Evolutionary conservation across 495 filamentous ascomycete species (phyloP), one percentile per base, ranked within the genome.

Genomic region (Echria macrotheca): DNA sequence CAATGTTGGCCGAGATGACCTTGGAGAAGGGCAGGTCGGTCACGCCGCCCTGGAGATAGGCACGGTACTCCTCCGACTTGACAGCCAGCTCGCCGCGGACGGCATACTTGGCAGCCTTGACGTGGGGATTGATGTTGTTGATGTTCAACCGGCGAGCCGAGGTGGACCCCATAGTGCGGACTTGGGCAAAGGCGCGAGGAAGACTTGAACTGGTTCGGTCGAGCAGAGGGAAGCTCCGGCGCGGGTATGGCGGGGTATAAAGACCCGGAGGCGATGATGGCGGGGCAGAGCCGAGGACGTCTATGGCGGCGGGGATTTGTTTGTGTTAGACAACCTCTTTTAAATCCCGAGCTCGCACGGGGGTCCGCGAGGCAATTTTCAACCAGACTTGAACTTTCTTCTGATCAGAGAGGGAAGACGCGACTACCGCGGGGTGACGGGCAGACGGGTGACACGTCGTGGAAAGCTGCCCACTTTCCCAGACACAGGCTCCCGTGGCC

Each of bases 1-100:
- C 93, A 63, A 98, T 98, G 69, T 98, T 98, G 68, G 93, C 93
- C 45, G 86, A 88, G 68, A 98, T 91, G 59, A 98, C 83, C 51
- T 86, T 76, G 54, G 87, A 76, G 64, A 98, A 98, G 21, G 93
- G 93, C 35, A 97, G 76, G 48, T 79, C 75, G 59, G 81, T 77
- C 8, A 14, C 1, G 35, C 64, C 58, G 26, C 69, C 68, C 22
- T 65, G 59, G 18, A 98, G 75, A 38, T 75, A 70, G 46, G 85
- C 81, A 38, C 90, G 83, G 70, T 94, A 95, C 67, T 84, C 77
- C 72, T 98, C 93, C 0, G 91, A 89, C 65, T 84, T 86, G 52
- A 87, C 82, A 44, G 93, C 91, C 50, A 98, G 79, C 66, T 96
- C 93, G 60, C 93, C 93, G 57, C 94, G 88, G 44, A 98, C 93